Conservation (phyloP, 1,139 yeast genomes). For the Kodamaea fungicola region DNA sequence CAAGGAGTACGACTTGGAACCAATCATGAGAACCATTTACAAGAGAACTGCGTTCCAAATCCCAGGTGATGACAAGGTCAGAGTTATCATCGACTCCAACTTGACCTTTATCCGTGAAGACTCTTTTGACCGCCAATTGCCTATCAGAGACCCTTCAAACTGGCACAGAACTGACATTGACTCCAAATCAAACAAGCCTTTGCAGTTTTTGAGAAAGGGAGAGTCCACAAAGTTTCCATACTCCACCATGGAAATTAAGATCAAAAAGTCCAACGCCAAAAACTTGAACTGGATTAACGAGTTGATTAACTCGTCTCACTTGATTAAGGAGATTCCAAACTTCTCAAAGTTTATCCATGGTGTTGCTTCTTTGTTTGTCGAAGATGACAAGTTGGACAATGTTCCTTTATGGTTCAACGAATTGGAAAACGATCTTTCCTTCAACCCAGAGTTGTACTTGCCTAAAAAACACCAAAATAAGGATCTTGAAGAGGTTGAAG, state of each 20-base stretch:
- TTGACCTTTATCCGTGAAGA: constrained; percentile 88
- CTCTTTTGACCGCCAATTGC: constrained; percentile 75
- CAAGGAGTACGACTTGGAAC: constrained; percentile 65
- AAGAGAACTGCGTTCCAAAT: constrained; percentile 96
- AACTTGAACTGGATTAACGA: constrained; percentile 82
- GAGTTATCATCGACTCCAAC: constrained; percentile 88
- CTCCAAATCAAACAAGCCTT: constrained; percentile 65
- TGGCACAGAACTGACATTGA: constrained; percentile 97
- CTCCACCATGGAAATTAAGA: constrained; percentile 85
- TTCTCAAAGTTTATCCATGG: constrained; percentile 91
- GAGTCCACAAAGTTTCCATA: constrained; percentile 86
- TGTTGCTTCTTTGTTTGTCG: constrained; percentile 80
- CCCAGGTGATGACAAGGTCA: constrained; percentile 92
- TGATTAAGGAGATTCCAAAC: constrained; percentile 88
- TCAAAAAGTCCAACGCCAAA: constrained; percentile 51
- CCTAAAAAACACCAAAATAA: constrained; percentile 50
- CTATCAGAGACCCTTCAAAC: constrained; percentile 79
- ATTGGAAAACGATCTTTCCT: constrained; percentile 49
- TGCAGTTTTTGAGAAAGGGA: constrained; percentile 75
- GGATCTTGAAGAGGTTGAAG: constrained; percentile 71
- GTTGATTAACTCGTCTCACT: constrained; percentile 66
- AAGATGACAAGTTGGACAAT: constrained; percentile 84
- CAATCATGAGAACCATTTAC: constrained; percentile 80
- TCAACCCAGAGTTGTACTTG: constrained; percentile 16
- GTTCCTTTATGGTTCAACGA: constrained; percentile 96